phyloP scores from a whole-genome alignment of 1,284 basidiomycete genomes.

The Ceratobasidium sp. region DNA sequence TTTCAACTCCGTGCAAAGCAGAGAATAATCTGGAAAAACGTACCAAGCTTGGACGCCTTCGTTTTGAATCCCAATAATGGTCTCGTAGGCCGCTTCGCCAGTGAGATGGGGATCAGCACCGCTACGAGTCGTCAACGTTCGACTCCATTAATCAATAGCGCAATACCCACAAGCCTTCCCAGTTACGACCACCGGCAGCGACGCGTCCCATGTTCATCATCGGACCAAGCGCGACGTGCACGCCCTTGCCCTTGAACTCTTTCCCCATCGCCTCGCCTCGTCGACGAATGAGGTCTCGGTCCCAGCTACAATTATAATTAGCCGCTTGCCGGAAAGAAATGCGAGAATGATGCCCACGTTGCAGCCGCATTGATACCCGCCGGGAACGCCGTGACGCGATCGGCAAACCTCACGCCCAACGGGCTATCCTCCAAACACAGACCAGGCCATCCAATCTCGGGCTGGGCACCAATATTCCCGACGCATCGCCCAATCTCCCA shows the following conservation, averaged over 20 bases:
- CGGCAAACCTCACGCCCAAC: conserved; percentile 48
- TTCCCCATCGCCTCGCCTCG: conserved; percentile 49
- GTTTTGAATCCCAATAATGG: conserved; percentile 51
- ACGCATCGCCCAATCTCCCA: conserved; percentile 47
- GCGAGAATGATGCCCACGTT: conserved; percentile 23
- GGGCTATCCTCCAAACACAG: conserved; percentile 47
- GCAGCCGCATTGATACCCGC: conserved; percentile 50
- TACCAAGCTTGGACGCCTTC: conserved; percentile 51
- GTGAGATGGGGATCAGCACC: conserved; percentile 51
- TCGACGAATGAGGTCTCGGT: conserved; percentile 47
- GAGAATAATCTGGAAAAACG: neutral
- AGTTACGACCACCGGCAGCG: conserved; percentile 48
- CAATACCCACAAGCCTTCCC: conserved; percentile 48
- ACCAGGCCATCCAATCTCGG: conserved; percentile 43
- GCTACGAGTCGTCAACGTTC: neutral
- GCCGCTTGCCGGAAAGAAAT: neutral
- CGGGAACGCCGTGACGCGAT: conserved; percentile 49
- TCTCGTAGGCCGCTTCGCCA: conserved; percentile 51
- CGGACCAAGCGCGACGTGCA: conserved; percentile 49
- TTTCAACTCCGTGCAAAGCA: neutral
- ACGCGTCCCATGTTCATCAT: conserved; percentile 46
- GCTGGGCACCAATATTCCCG: conserved; percentile 46
- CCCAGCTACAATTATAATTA: conserved; percentile 24
- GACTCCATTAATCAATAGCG: neutral
- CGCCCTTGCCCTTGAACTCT: conserved; percentile 51